Conservation (phyloP, 805 yeast genomes). For the Lachancea dasiensis region DNA sequence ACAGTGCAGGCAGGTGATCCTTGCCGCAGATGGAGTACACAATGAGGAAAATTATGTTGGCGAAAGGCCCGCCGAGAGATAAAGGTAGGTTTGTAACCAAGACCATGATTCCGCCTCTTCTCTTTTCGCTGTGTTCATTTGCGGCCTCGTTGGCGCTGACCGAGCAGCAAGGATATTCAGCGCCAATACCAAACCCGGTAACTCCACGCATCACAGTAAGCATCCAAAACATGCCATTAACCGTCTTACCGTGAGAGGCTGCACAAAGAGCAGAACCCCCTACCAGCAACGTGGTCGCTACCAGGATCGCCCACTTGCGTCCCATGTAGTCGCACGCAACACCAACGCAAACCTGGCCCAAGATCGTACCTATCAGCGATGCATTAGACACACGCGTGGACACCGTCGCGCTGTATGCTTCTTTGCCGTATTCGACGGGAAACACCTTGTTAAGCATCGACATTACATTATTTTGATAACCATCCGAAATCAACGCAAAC, state of each 20-base stretch:
- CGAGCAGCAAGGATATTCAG: constrained; percentile 67
- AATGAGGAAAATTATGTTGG: constrained; percentile 58
- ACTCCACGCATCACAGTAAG: constrained; percentile 66
- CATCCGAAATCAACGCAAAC: constrained; percentile 70
- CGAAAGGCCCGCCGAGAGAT: constrained; percentile 75
- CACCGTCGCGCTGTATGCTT: constrained; percentile 38
- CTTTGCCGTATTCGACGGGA: constrained; percentile 35
- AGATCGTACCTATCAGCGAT: constrained; percentile 59
- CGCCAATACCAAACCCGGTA: constrained; percentile 75
- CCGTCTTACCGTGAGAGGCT: constrained; percentile 59
- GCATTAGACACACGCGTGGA: constrained; percentile 66
- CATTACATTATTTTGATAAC: constrained; percentile 71
- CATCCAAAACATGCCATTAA: constrained; percentile 69
- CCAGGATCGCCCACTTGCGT: constrained; percentile 62
- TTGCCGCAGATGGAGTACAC: constrained; percentile 54
- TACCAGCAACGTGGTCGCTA: constrained; percentile 56
- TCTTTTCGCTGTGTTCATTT: constrained; percentile 51
- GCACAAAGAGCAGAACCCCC: constrained; percentile 62
- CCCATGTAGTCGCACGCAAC: constrained; percentile 59
- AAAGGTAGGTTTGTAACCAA: constrained; percentile 69
- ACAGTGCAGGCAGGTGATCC: constrained; percentile 43
- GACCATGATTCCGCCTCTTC: constrained; percentile 60
- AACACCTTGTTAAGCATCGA: constrained; percentile 60
- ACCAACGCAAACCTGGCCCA: constrained; percentile 66
- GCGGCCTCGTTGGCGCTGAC: constrained; percentile 69